Base-by-base conservation (phyloP, 805 yeast genomes). In the Candida koratica region DNA sequence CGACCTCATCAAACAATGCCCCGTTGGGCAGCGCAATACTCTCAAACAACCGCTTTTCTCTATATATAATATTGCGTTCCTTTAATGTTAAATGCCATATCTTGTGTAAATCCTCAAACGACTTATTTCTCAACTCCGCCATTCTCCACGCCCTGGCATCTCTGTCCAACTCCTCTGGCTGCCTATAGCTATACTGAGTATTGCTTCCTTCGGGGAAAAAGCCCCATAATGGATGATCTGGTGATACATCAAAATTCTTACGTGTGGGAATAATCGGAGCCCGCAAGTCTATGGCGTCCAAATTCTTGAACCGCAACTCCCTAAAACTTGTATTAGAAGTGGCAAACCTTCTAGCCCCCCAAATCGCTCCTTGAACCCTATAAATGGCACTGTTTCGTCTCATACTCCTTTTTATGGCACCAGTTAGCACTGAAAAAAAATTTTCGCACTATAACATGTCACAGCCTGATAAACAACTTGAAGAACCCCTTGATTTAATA, bases 211-310 rank as follows among this genome's bases (percentile, higher is more conserved):
- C 55, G 9, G 63, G 59, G 65, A 90, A 93, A 57, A 93, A 93
- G 50, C 84, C 89, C 96, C 96, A 93, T 45, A 93, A 69, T 19
- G 97, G 98, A 61, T 93, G 98, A 56, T 83, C 84, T 4, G 82
- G 90, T 10, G 78, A 73, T 22, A 84, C 84, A 41, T 71, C 71
- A 37, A 89, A 70, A 58, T 85, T 85, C 45, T 72, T 68, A 36
- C 75, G 80, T 2, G 93, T 75, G 11, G 98, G 97, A 10, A 85
- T 74, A 46, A 93, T 82, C 11, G 97, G 97, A 9, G 83, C 74
- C 37, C 90, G 75, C 45, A 89, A 71, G 44, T 68, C 63, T 43
- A 83, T 60, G 28, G 58, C 49, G 3, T 71, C 66, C 33, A 53
- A 41, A 37, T 46, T 38, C 7, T 38, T 32, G 32, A 53, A 55